These are phyloP conservation scores for Neurospora hispaniola DNA, from an alignment of 495 filamentous ascomycete species.

Conservation along the genomic window DNA sequence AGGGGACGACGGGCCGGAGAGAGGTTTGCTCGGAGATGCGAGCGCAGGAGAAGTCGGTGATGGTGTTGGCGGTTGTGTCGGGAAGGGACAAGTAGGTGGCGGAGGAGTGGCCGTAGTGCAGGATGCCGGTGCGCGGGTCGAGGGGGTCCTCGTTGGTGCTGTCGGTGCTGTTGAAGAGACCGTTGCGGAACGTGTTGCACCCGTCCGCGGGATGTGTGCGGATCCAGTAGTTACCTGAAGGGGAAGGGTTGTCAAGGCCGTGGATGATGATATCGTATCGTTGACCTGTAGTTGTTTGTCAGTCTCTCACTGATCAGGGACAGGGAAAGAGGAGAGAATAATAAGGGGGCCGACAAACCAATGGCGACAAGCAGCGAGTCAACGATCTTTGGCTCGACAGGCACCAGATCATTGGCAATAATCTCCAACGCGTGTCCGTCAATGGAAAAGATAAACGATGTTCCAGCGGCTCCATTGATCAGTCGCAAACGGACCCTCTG, in stretches of 20 bases:
- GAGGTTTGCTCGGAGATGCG: slow-evolving; percentile 4
- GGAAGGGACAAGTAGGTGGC: slow-evolving; percentile 1
- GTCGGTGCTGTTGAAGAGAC: slow-evolving; percentile 2
- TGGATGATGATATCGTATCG: slow-evolving; percentile 55
- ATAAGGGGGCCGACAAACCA: slow-evolving; percentile 18
- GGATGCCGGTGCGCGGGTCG: slow-evolving; percentile 16
- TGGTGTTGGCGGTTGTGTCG: slow-evolving; percentile 1
- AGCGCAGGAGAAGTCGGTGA: not conserved
- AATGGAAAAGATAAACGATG: not conserved
- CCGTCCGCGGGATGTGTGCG: slow-evolving; percentile 10
- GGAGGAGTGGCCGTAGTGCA: slow-evolving; percentile 15
- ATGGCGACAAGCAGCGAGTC: slow-evolving; percentile 43
- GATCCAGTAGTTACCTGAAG: slow-evolving; percentile 42
- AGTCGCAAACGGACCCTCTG: not conserved
- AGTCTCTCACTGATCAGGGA: not conserved
- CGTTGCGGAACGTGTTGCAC: not conserved
- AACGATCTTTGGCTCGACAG: slow-evolving; percentile 3
- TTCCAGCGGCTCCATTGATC: not conserved
- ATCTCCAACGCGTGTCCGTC: not conserved
- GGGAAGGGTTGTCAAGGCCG: slow-evolving; percentile 32
- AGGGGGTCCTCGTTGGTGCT: not conserved
- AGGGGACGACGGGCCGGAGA: slow-evolving; percentile 13
- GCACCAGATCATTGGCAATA: not conserved
- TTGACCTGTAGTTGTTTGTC: slow-evolving; percentile 22
- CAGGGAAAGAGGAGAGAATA: not conserved